phyloP scores from a whole-genome alignment of 768 basidiomycete species.

The Kwoniella sp. region DNA sequence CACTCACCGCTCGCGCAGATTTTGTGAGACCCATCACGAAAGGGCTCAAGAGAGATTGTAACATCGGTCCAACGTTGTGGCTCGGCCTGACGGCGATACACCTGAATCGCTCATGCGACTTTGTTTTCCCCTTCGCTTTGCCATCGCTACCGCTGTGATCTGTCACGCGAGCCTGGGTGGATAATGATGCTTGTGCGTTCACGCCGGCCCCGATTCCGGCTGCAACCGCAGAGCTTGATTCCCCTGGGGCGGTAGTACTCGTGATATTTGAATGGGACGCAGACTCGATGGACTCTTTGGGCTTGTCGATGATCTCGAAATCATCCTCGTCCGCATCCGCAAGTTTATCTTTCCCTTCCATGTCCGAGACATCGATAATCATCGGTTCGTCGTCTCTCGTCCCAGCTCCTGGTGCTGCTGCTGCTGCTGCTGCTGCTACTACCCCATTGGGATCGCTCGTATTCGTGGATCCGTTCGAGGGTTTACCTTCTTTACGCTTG shows the following conservation, averaged over 20 bases:
- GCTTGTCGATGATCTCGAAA: slow-evolving; percentile 34
- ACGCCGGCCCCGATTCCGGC: not conserved
- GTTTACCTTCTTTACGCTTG: not conserved
- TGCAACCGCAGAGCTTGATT: not conserved
- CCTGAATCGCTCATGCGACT: slow-evolving; percentile 20
- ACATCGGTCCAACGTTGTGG: slow-evolving; percentile 29
- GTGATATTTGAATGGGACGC: not conserved
- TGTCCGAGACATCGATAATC: slow-evolving; percentile 2
- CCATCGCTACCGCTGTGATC: too few species aligned
- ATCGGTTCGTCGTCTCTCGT: not conserved
- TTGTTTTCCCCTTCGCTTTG: too few species aligned
- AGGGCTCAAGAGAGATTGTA: slow-evolving; percentile 43
- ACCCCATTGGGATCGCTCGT: not conserved
- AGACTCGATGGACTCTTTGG: not conserved
- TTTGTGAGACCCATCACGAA: slow-evolving; percentile 50
- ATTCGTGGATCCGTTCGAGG: not conserved
- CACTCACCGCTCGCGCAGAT: slow-evolving; percentile 43
- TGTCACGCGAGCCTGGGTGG: too few species aligned
- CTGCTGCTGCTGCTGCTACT: not conserved
- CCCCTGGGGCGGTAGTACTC: not conserved
- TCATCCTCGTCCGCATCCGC: slow-evolving; percentile 28
- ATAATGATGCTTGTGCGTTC: not conserved
- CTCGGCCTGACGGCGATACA: slow-evolving; percentile 38
- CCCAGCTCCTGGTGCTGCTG: not conserved
- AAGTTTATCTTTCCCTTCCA: slow-evolving; percentile 9